Conservation (phyloP, 176 grass and related monocot species). For the Aegilops sharonensis region DNA sequence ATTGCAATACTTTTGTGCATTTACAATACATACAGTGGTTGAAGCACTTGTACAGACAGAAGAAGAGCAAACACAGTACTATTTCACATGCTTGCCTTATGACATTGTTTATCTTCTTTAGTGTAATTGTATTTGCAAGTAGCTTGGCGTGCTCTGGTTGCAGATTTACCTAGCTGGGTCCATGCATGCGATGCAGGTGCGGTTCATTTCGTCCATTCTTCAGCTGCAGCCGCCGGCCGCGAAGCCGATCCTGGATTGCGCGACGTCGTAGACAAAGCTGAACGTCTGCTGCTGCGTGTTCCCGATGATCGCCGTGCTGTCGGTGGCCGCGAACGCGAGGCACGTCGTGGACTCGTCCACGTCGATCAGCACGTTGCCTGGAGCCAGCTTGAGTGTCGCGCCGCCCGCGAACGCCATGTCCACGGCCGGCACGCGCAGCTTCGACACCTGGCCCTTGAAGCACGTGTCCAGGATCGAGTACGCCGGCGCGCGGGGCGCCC, state of each 20-base stretch:
- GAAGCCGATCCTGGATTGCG: conserved; percentile 61
- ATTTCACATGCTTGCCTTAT: not conserved
- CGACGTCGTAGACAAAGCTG: conserved; percentile 65
- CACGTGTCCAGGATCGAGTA: conserved; percentile 75
- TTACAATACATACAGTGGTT: not conserved
- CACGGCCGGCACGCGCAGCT: conserved; percentile 49
- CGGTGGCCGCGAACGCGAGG: conserved; percentile 64
- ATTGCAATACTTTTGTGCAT: not conserved
- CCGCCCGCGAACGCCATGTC: conserved; percentile 54
- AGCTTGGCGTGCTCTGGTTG: not conserved
- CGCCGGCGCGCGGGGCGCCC: conserved; percentile 24
- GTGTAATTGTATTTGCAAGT: not conserved
- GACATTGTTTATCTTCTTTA: not conserved
- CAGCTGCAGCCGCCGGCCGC: conserved; percentile 69
- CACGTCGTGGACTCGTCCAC: conserved; percentile 66
- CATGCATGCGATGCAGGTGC: not conserved
- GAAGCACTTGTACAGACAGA: not conserved
- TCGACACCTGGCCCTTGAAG: conserved; percentile 44
- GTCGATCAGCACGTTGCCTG: conserved; percentile 56
- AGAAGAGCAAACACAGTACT: not conserved
- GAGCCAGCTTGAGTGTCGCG: conserved; percentile 38
- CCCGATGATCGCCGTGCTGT: conserved; percentile 58
- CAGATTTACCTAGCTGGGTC: not conserved
- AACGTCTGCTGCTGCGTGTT: conserved; percentile 93
- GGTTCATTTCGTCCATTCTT: not conserved